phyloP scores from a whole-genome alignment of 2,329 filamentous ascomycete species.

The Beauveria sp. region DNA sequence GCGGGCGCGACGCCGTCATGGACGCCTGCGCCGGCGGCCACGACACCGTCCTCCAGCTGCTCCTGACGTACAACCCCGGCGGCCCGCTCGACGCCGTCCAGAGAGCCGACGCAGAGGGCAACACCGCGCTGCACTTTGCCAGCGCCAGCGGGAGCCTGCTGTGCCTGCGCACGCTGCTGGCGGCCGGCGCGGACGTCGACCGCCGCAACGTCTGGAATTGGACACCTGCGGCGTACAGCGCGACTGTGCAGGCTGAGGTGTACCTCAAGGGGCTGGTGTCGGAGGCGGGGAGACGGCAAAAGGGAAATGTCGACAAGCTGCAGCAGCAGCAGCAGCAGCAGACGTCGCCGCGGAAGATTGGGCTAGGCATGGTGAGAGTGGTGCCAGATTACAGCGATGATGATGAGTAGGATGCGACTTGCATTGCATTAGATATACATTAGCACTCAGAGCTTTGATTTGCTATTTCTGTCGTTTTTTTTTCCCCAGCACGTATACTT shows the following conservation, averaged over 20 bases:
- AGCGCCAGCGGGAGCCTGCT: slow-evolving; percentile 74
- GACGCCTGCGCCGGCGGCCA: slow-evolving; percentile 53
- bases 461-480: not conserved
- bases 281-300: slow-evolving; percentile 56
- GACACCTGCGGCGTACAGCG: slow-evolving; percentile 76
- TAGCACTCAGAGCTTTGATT: not conserved
- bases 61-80: slow-evolving; percentile 53
- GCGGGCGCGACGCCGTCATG: slow-evolving; percentile 67
- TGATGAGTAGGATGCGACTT: slow-evolving; percentile 20
- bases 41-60: slow-evolving; percentile 57
- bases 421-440: not conserved
- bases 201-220: slow-evolving; percentile 69
- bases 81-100: slow-evolving; percentile 46
- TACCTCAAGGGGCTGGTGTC: slow-evolving; percentile 72
- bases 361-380: slow-evolving; percentile 35
- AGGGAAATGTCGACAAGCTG: slow-evolving; percentile 32
- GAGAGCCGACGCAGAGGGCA: slow-evolving; percentile 62
- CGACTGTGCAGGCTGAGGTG: slow-evolving; percentile 75
- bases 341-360: slow-evolving; percentile 25
- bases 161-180: slow-evolving; percentile 67
- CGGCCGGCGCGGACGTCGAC: slow-evolving; percentile 68
- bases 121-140: slow-evolving; percentile 81
- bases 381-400: slow-evolving; percentile 33
- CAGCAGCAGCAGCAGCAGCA: not conserved
- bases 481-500: not conserved